Evolutionary conservation across 257 asterid species (phyloP).

Genomic region (Penstemon eatonii): DNA sequence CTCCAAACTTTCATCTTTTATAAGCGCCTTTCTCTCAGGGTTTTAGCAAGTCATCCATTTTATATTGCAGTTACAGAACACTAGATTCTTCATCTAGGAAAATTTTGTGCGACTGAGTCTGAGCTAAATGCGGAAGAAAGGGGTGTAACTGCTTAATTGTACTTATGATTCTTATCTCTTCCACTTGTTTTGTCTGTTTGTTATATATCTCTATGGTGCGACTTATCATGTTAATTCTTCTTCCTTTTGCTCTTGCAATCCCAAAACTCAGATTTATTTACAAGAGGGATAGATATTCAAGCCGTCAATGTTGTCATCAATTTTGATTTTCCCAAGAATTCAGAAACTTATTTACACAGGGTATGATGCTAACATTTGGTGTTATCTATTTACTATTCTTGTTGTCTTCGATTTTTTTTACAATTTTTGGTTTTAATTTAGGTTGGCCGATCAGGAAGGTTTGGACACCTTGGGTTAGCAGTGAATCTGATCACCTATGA

Average conservation of each 20-base stretch:
- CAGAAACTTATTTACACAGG: constrained; percentile 85
- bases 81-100: neutral
- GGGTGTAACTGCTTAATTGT: constrained; percentile 1
- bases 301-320: constrained; percentile 83
- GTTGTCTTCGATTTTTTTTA: neutral
- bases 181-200: neutral
- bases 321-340: constrained; percentile 79
- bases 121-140: neutral
- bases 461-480: constrained; percentile 82
- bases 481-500: constrained; percentile 75
- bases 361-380: constrained; percentile 32
- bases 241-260: constrained; percentile 5
- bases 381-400: neutral
- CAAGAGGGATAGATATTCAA: constrained; percentile 86
- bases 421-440: constrained; percentile 24
- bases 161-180: neutral
- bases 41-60: neutral
- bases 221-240: constrained; percentile 9
- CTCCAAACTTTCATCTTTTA: neutral
- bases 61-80: neutral
- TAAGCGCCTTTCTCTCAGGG: neutral
- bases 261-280: constrained; percentile 60
- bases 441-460: constrained; percentile 88
- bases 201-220: neutral
- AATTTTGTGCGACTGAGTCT: neutral